phyloP scores from a whole-genome alignment of 306 rosid species.

The Prunus salicina region DNA sequence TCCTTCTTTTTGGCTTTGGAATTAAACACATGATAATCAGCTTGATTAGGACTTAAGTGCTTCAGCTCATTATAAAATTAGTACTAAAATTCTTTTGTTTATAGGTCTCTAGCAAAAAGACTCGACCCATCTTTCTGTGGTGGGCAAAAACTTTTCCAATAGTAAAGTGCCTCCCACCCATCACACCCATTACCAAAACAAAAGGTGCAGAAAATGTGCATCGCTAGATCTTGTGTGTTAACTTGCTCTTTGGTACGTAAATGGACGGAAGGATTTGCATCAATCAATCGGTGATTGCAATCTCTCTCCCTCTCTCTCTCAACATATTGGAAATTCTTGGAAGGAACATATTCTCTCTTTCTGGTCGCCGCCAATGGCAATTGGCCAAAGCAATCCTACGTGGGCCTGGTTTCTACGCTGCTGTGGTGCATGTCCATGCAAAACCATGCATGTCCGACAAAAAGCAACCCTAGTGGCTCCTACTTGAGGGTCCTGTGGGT shows the following conservation, averaged over 20 bases:
- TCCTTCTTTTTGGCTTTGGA: neutral
- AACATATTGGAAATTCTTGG: neutral
- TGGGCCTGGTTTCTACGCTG: conserved; percentile 25
- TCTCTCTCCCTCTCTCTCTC: conserved; percentile 19
- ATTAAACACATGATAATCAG: neutral
- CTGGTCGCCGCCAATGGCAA: conserved; percentile 13
- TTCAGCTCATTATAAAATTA: neutral
- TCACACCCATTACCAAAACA: neutral
- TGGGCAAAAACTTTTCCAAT: conserved; percentile 14
- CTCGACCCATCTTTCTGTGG: conserved; percentile 18
- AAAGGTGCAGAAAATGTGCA: neutral
- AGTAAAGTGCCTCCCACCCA: neutral
- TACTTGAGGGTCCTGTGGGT: neutral
- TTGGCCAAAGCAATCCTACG: conserved; percentile 7
- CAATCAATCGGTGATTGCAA: conserved; percentile 24
- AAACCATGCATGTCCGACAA: conserved; percentile 39
- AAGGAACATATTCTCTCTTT: conserved; percentile 51
- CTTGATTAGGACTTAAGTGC: conserved; percentile 11
- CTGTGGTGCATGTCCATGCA: neutral
- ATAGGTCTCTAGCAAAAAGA: neutral
- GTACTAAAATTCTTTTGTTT: neutral
- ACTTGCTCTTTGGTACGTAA: conserved; percentile 15
- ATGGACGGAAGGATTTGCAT: conserved; percentile 34
- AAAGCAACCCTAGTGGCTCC: conserved; percentile 26
- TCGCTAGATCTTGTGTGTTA: neutral